These are phyloP conservation scores for Microglena sp. DNA, from an alignment of 139 green algal species.

Conservation along the genomic window DNA sequence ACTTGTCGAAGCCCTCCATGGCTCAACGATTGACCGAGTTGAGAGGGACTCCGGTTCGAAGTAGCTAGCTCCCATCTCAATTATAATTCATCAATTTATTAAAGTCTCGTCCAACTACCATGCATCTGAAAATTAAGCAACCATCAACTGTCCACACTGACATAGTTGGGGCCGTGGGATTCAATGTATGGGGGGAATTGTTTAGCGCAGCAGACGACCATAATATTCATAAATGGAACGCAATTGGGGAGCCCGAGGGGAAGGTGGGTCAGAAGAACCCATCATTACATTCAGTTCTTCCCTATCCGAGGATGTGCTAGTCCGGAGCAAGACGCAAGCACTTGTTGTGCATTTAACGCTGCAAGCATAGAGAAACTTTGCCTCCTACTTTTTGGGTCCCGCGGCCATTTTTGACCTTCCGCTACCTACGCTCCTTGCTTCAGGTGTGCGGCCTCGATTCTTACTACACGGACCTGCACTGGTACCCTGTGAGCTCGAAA, in stretches of 20 bases:
- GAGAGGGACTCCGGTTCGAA: too few relatives aligned
- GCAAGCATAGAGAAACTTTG: not conserved
- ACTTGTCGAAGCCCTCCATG: too few relatives aligned
- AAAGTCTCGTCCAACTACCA: too few relatives aligned
- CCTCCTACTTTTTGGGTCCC: not conserved
- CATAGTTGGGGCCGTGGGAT: conserved; percentile 37
- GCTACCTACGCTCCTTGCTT: not conserved
- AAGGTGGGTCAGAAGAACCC: conserved; percentile 25
- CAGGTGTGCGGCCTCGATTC: conserved; percentile 50
- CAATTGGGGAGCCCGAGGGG: conserved; percentile 35
- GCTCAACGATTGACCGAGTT: too few relatives aligned
- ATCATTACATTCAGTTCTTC: not conserved
- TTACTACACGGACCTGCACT: conserved; percentile 55
- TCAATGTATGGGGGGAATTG: conserved; percentile 39
- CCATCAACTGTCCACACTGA: conserved; percentile 33
- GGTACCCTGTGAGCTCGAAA: conserved; percentile 38
- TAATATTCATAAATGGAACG: conserved; percentile 46
- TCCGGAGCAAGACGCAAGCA: too few relatives aligned
- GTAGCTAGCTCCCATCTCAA: too few relatives aligned
- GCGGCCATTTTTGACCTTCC: not conserved
- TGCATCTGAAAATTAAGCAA: conserved; percentile 28
- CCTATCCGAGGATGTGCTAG: conserved; percentile 5
- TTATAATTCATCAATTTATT: too few relatives aligned
- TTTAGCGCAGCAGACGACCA: conserved; percentile 53
- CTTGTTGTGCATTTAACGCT: conserved; percentile 2